Conservation (phyloP, 345 rosid genomes). For the Camelina laxa region DNA sequence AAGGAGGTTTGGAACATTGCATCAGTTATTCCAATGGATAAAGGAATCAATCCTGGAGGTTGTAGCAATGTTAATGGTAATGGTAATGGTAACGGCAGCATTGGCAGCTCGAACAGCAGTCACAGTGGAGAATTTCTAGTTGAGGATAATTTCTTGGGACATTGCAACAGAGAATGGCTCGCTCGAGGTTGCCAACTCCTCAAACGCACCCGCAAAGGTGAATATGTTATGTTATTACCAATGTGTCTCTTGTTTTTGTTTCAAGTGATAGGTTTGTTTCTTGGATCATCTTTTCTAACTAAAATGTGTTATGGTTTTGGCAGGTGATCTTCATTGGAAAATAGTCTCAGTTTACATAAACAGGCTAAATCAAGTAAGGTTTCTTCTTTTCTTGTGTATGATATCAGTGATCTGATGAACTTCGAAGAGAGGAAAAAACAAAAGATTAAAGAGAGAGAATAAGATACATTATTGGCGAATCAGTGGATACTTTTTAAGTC, state of each 20-base stretch:
- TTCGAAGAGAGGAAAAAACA: constrained; percentile 8
- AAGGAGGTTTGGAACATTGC: constrained; percentile 98
- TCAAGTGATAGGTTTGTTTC: constrained; percentile 10
- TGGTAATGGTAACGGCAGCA: constrained; percentile 57
- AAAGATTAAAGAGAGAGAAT: constrained; percentile 3
- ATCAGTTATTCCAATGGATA: constrained; percentile 88
- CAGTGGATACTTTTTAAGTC: constrained; percentile 26
- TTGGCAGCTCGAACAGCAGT: constrained; percentile 75
- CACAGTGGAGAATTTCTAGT: constrained; percentile 84
- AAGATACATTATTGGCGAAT: constrained; percentile 16
- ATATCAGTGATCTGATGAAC: constrained; percentile 27
- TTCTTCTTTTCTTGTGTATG: neutral
- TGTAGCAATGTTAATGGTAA: constrained; percentile 29
- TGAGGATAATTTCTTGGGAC: constrained; percentile 87
- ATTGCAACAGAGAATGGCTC: constrained; percentile 80
- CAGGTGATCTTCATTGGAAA: constrained; percentile 98
- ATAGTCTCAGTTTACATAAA: constrained; percentile 87
- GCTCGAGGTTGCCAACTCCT: constrained; percentile 95
- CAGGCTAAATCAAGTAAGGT: constrained; percentile 72
- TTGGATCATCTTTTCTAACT: neutral
- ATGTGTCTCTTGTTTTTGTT: constrained; percentile 5
- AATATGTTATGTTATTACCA: neutral
- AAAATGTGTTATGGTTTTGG: constrained; percentile 31
- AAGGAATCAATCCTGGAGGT: constrained; percentile 55
- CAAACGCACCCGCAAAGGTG: constrained; percentile 95